Evolutionary conservation across 2,329 filamentous ascomycete species (phyloP).

Genomic region (Curvularia lunata): DNA sequence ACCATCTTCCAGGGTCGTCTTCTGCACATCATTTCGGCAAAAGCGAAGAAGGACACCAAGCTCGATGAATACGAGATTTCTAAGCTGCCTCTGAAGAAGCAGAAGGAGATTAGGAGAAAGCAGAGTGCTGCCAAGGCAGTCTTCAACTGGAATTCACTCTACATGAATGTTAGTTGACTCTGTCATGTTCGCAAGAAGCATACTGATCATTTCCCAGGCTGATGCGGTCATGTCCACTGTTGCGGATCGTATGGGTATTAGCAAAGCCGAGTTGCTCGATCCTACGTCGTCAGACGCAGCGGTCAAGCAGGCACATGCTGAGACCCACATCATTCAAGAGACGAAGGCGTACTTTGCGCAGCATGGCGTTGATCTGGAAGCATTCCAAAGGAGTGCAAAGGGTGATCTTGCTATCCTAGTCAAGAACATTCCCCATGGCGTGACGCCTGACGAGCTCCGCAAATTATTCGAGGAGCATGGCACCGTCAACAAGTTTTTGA

Average conservation of each 20-base stretch:
- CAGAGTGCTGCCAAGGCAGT: constrained; percentile 75
- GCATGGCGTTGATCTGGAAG: constrained; percentile 88
- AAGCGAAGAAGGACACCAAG: constrained; percentile 78
- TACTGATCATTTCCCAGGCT: constrained; percentile 24
- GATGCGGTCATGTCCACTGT: constrained; percentile 93
- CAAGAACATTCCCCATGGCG: constrained; percentile 92
- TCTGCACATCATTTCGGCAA: constrained; percentile 85
- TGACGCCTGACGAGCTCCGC: constrained; percentile 77
- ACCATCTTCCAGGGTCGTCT: constrained; percentile 91
- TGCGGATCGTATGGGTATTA: constrained; percentile 82
- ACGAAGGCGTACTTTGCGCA: constrained; percentile 89
- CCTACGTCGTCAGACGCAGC: constrained; percentile 95
- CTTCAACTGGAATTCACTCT: constrained; percentile 99
- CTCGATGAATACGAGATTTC: constrained; percentile 89
- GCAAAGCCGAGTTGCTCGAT: constrained; percentile 90
- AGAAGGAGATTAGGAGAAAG: constrained; percentile 87
- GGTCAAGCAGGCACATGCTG: constrained; percentile 94
- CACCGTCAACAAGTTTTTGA: constrained; percentile 78
- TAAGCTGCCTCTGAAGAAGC: constrained; percentile 91
- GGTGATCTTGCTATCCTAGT: constrained; percentile 88
- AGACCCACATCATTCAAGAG: constrained; percentile 95
- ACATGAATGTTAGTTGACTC: constrained; percentile 71
- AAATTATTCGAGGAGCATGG: constrained; percentile 87
- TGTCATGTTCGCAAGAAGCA: not conserved
- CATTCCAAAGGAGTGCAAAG: constrained; percentile 83